phyloP scores from a whole-genome alignment of 257 asterid species.

The Primulina eburnea region DNA sequence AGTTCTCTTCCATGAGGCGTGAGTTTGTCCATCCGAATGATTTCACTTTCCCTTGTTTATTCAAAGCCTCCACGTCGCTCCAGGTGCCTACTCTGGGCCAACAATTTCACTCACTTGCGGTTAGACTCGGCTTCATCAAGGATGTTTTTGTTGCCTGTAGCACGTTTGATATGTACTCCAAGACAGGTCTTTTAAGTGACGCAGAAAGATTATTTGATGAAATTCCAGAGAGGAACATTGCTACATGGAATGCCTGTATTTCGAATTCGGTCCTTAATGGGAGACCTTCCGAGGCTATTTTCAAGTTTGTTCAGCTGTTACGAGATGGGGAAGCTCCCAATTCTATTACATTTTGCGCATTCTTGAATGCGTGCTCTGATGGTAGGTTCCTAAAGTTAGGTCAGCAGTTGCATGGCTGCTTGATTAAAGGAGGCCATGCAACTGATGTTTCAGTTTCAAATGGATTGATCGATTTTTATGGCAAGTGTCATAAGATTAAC shows the following conservation, averaged over 20 bases:
- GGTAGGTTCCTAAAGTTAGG: conserved; percentile 51
- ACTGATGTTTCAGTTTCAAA: conserved; percentile 58
- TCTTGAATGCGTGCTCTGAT: conserved; percentile 77
- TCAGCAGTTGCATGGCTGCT: conserved; percentile 60
- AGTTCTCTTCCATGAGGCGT: conserved; percentile 55
- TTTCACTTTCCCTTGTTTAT: conserved; percentile 82
- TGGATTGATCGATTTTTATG: conserved; percentile 80
- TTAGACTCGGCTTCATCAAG: conserved; percentile 37
- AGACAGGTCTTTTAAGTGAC: conserved; percentile 34
- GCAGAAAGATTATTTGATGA: conserved; percentile 70
- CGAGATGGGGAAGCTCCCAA: conserved; percentile 49
- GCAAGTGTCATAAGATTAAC: conserved; percentile 51
- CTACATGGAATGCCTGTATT: conserved; percentile 83
- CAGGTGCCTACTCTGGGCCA: conserved; percentile 45
- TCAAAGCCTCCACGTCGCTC: conserved; percentile 64
- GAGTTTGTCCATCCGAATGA: conserved; percentile 71
- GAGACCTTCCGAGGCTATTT: conserved; percentile 41
- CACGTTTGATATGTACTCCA: conserved; percentile 74
- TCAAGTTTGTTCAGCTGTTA: conserved; percentile 52
- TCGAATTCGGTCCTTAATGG: conserved; percentile 62
- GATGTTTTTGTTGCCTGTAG: conserved; percentile 83
- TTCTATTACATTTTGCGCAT: conserved; percentile 73
- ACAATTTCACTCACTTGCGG: conserved; percentile 68
- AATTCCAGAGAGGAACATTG: conserved; percentile 65
- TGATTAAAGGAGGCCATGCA: conserved; percentile 53